Evolutionary conservation across 495 filamentous ascomycete species (phyloP), one percentile per base, ranked within the genome.

Genomic region (Aspergillus taichungensis): DNA sequence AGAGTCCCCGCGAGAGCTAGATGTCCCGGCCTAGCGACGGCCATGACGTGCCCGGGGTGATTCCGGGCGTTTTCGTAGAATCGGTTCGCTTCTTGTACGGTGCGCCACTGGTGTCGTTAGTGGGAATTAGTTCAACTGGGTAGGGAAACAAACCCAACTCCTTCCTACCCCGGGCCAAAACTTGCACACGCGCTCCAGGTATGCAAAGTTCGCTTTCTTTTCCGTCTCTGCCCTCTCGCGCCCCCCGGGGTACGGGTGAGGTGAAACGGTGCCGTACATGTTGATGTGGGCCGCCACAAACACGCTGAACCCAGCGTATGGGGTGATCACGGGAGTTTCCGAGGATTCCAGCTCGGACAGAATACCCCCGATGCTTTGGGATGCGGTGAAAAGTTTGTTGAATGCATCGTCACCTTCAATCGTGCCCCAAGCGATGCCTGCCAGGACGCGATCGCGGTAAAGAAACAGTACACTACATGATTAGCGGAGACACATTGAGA

Each of bases 241-340:
- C 6, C 67, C 66, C 0, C 67, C 67, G 0, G 67, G 67, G 33
- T 71, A 71, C 9, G 57, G 55, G 6, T 46, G 46, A 7, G 67
- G 66, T 0, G 55, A 58, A 5, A 71, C 59, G 0, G 67, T 67
- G 10, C 66, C 67, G 52, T 71, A 69, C 67, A 71, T 71, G 40
- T 71, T 71, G 44, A 71, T 64, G 34, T 71, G 67, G 6, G 63
- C 67, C 6, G 66, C 63, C 6, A 71, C 67, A 34, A 71, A 71
- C 30, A 69, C 63, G 30, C 67, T 71, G 45, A 69, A 71, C 8
- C 67, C 67, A 3, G 66, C 64, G 39, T 71, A 71, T 6, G 67
- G 66, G 2, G 66, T 68, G 46, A 71, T 69, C 2, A 71, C 61
- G 0, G 66, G 53, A 6, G 67, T 60, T 13, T 53, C 53, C 1